Evolutionary conservation across 2,329 filamentous ascomycete genomes (phyloP), one percentile per base, ranked within the genome.

Genomic region (Byssothecium circinans): DNA sequence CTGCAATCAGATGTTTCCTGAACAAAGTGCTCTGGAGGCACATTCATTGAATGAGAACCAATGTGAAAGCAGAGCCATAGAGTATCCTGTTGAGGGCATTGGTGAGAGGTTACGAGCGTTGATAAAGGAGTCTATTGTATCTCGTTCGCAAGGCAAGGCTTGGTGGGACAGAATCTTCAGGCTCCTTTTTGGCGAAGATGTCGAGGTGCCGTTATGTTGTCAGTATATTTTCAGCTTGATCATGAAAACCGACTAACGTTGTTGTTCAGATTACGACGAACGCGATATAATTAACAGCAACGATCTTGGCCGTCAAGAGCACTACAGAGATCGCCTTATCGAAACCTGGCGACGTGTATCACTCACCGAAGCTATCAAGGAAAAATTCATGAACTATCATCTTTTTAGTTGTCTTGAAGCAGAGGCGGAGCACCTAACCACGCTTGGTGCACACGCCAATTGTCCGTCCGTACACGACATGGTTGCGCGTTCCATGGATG

Each of bases 141-240:
- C 20, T 27, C 41, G 5, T 15, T 12, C 14, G 6, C 12, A 36
- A 12, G 41, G 34, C 3, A 36, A 23, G 25, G 17, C 4, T 5
- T 33, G 20, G 30, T 43, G 41, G 41, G 15, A 43, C 12, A 12
- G 14, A 32, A n/a, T 14, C 6, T 32, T 7, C 14, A 32, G 14
- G 29, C 14, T 32, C 6, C 29, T 32, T 12, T 32, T 32, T 32
- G 29, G 29, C 5, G 6, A 8, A 14, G 14, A 32, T 32, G 29
- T 32, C 29, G 29, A 32, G 29, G 29, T 32, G 17, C 40, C 40
- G 14, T 34, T 27, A 33, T 42, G 40, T 5, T 33, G 40, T 42
- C 6, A 34, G 40, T 42, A 2, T 11, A 20, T 4, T 20, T 10
- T 30, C 12, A 15, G 2, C 15, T 8, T 19, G 25, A 41, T 7